phyloP scores from a whole-genome alignment of 768 basidiomycete genomes.

The Xerocomus brunneocitrinus region DNA sequence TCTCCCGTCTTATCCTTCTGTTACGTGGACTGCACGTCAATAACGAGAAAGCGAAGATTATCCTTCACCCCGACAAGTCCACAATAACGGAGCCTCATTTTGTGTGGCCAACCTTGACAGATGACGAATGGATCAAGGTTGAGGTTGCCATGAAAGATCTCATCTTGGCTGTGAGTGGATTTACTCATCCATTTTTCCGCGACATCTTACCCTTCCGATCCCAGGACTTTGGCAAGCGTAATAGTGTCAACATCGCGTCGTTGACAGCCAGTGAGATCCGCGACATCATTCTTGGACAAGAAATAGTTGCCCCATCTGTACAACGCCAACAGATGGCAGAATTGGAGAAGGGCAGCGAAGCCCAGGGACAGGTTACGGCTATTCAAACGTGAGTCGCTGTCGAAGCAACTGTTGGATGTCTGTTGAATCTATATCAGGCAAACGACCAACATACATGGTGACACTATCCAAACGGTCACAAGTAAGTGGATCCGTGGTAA shows the following conservation, averaged over 20 bases:
- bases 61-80: constrained; percentile 93
- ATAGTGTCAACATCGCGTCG: constrained; percentile 97
- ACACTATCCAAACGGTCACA: constrained; percentile 91
- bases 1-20: constrained; percentile 95
- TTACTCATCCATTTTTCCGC: not conserved
- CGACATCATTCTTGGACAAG: constrained; percentile 98
- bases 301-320: constrained; percentile 91
- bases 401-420: not conserved
- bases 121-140: constrained; percentile 99
- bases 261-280: constrained; percentile 94
- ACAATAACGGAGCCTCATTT: constrained; percentile 98
- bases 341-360: constrained; percentile 93
- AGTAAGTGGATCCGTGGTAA: constrained; percentile 46
- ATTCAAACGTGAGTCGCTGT: constrained; percentile 66
- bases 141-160: constrained; percentile 98
- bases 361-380: constrained; percentile 92
- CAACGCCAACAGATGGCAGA: constrained; percentile 99
- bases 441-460: constrained; percentile 97
- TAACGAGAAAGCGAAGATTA: constrained; percentile 99
- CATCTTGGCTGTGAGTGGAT: constrained; percentile 67
- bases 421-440: constrained; percentile 41
- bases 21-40: constrained; percentile 97
- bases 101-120: constrained; percentile 90
- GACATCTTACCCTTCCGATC: constrained; percentile 14
- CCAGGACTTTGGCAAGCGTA: constrained; percentile 96